Evolutionary conservation across 2,329 filamentous ascomycete species (phyloP), one percentile per base, ranked within the genome.

Genomic region (Colletotrichum liaoningense): DNA sequence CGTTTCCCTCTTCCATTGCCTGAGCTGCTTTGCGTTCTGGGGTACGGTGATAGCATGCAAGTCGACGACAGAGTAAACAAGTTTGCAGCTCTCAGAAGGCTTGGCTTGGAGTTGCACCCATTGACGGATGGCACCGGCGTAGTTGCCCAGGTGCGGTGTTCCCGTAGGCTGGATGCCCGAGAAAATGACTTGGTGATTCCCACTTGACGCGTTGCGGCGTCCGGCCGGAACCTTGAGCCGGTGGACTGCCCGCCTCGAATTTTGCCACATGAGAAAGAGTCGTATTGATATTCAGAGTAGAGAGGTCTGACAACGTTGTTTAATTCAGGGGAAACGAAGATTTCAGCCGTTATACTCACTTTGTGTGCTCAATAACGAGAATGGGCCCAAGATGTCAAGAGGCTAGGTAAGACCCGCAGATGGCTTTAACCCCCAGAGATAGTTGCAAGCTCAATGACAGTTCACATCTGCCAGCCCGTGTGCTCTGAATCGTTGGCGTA

Each of bases 161-260:
- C 96, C 97, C 0, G 97, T 99, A 22, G 97, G 97, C 83, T 99
- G 97, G 78, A 99, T 99, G 66, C 95, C 97, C 4, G 97, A 98
- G 86, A 99, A 98, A 79, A 98, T 90, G 72, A 93, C 87, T 68
- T 87, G 70, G 5, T 28, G 67, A 12, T 56, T 54, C 26, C 57
- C 22, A 19, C 62, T 75, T 1, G 71, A 75, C 19, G 54, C 19
- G 22, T 58, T 42, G 33, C 71, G 71, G 11, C 42, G 60, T n/a
- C 56, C 62, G 14, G 49, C 49, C 19, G 33, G 24, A 56, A 19
- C n/a, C 14, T 14, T 35, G n/a, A 67, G 35, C 46, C 28, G 56
- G 14, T 62, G 46, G 26, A 28, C 28, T 33, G 49, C 19, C 28
- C 52, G 52, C 26, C 62, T 67, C 7, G 56, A 16, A n/a, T 42